Evolutionary conservation across 1,284 basidiomycete genomes (phyloP).

Genomic region (Rhodotorula sp.): DNA sequence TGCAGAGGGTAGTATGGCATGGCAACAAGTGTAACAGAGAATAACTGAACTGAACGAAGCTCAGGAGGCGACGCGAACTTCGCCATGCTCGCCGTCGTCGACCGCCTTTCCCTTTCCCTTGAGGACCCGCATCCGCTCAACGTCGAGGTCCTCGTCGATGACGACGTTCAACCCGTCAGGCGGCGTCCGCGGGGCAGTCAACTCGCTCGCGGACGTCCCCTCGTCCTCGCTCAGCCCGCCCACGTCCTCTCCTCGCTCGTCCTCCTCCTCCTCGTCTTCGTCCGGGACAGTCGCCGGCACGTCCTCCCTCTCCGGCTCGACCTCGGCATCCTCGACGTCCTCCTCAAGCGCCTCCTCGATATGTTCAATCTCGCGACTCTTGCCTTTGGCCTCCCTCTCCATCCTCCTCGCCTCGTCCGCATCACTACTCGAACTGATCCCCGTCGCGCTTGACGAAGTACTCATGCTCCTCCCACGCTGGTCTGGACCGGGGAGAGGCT

Average conservation of each 20-base stretch:
- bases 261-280: conserved; percentile 6
- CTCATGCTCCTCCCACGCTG: conserved; percentile 2
- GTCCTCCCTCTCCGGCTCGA: background rate
- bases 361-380: conserved; percentile 35
- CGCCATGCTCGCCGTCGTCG: background rate
- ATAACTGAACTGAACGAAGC: background rate
- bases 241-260: background rate
- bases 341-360: conserved; percentile 37
- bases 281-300: background rate
- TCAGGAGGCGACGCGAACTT: conserved; percentile 1
- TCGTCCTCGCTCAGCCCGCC: conserved; percentile 4
- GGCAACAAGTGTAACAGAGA: background rate
- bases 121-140: conserved; percentile 2
- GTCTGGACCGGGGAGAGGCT: background rate
- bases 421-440: background rate
- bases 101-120: conserved; percentile 20
- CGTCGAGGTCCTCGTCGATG: conserved; percentile 21
- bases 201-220: conserved; percentile 12
- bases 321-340: conserved; percentile 12
- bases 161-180: conserved; percentile 5
- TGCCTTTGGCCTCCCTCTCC: conserved; percentile 35
- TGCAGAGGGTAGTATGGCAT: background rate
- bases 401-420: conserved; percentile 26
- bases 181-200: conserved; percentile 16
- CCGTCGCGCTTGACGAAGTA: background rate